phyloP scores from a whole-genome alignment of 257 asterid genomes.

The Penstemon barbatus region DNA sequence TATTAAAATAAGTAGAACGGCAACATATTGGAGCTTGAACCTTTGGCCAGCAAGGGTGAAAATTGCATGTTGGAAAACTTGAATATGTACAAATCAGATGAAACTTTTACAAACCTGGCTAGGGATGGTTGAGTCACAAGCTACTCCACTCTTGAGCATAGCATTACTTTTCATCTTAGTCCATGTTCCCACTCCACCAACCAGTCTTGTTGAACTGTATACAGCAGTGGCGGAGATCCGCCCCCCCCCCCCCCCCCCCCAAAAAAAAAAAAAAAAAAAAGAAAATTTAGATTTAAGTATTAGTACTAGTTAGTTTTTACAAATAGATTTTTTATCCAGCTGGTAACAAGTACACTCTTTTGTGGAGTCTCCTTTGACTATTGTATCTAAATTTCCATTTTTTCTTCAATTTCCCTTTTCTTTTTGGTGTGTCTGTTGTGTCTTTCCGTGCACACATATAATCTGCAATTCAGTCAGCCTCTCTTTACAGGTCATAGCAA shows the following conservation, averaged over 20 bases:
- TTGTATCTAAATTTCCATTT: no score
- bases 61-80: neutral
- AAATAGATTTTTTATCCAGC: no score
- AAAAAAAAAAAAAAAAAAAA: no score
- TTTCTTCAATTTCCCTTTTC: no score
- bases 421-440: no score
- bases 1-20: conserved; percentile 2
- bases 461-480: neutral
- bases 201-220: neutral
- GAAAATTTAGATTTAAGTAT: no score
- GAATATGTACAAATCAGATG: neutral
- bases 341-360: no score
- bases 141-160: neutral
- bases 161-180: neutral
- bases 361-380: no score
- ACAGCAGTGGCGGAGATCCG: neutral
- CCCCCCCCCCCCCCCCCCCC: no score
- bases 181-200: neutral
- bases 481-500: neutral
- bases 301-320: no score
- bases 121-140: neutral
- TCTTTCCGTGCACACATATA: neutral
- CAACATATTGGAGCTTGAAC: neutral
- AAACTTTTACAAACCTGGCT: neutral
- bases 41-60: neutral